phyloP scores from a whole-genome alignment of 129 eudicot genomes.

The Calendula officinalis region DNA sequence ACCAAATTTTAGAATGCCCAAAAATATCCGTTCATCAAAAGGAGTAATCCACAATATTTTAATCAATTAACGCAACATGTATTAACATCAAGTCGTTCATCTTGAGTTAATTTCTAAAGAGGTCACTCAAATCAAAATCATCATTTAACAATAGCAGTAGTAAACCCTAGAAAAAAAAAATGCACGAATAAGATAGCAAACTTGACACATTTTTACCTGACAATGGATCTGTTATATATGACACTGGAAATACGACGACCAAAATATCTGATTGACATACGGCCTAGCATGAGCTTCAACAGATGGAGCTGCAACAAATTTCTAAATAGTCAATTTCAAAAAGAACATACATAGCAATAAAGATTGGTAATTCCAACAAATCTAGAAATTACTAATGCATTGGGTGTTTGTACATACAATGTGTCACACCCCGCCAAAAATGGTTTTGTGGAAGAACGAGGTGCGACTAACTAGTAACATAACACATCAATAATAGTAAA shows the following conservation, averaged over 20 bases:
- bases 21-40: too few relatives aligned
- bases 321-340: not conserved
- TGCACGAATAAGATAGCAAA: constrained; percentile 7
- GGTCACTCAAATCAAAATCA: not conserved
- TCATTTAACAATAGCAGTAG: not conserved
- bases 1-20: too few relatives aligned
- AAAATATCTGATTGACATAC: constrained; percentile 20
- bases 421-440: too few relatives aligned
- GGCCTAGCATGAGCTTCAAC: not conserved
- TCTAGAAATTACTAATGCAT: too few relatives aligned
- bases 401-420: too few relatives aligned
- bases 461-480: too few relatives aligned
- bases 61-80: not conserved
- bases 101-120: not conserved
- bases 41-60: not conserved
- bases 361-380: too few relatives aligned
- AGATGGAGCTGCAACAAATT: constrained; percentile 1
- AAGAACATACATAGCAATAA: too few relatives aligned
- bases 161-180: constrained; percentile 15
- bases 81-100: not conserved
- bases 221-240: constrained; percentile 1
- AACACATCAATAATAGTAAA: too few relatives aligned
- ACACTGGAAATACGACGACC: constrained; percentile 5
- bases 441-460: too few relatives aligned
- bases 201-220: constrained; percentile 16